Percentiles rank a stretch among this genome's conserved stretches.
phyloP scores from a whole-genome alignment of 2,329 filamentous ascomycete species.

The Eurotiales sp. region DNA sequence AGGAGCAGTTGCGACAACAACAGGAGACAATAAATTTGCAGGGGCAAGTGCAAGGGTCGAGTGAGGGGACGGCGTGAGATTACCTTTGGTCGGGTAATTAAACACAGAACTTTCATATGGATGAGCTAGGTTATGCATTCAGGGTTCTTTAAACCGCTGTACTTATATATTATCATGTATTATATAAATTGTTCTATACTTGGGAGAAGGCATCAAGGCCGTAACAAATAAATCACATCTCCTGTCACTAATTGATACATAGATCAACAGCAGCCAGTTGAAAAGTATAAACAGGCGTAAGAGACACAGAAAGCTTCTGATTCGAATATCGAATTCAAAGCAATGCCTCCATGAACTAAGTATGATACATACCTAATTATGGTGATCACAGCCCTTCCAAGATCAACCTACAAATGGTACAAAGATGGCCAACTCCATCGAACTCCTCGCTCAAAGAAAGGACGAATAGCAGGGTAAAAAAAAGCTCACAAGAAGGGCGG shows the following conservation, averaged over 20 bases:
- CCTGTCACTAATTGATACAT: not conserved
- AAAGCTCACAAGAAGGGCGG: not conserved
- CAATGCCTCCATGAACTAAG: not conserved
- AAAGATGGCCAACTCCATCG: conserved; percentile 7
- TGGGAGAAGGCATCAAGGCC: not conserved
- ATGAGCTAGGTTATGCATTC: not conserved
- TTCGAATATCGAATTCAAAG: not conserved
- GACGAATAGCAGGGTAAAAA: not conserved
- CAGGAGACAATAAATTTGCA: not conserved
- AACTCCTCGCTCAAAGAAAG: conserved; percentile 8
- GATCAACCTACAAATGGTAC: not conserved
- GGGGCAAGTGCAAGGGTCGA: not conserved
- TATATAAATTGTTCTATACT: not conserved
- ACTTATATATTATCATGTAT: conserved; percentile 6
- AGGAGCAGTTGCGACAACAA: conserved; percentile 20
- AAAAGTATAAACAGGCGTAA: too few species aligned
- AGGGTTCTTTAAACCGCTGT: not conserved
- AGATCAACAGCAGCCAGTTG: too few species aligned
- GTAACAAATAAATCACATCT: not conserved
- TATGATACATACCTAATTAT: not conserved
- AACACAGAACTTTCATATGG: too few species aligned
- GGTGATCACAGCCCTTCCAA: not conserved
- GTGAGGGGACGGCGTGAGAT: conserved; percentile 8
- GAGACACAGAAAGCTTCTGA: not conserved
- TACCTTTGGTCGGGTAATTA: too few species aligned